phyloP scores from a whole-genome alignment of 2,329 filamentous ascomycete species.

The Aulographum hederae region DNA sequence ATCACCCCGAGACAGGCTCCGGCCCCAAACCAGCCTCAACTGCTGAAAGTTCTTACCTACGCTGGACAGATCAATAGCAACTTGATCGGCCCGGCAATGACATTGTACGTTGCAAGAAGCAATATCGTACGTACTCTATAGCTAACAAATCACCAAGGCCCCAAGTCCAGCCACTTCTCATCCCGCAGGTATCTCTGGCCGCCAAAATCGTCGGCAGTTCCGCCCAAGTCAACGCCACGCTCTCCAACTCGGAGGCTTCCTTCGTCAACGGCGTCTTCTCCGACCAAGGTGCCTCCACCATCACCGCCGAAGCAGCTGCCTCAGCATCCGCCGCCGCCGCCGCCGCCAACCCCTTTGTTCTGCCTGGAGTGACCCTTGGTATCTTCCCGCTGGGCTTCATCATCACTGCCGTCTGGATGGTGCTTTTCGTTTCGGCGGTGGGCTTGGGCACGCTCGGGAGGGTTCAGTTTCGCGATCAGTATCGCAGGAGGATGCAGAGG shows the following conservation, averaged over 20 bases:
- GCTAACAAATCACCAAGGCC: conserved; percentile 22
- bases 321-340: conserved; percentile 22
- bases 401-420: conserved; percentile 44
- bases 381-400: conserved; percentile 55
- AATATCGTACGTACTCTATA: too few relatives aligned
- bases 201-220: conserved; percentile 33
- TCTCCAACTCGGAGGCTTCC: conserved; percentile 51
- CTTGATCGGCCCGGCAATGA: conserved; percentile 35
- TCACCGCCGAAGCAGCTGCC: conserved; percentile 17
- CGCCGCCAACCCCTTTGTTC: conserved; percentile 36
- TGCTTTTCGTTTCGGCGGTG: conserved; percentile 37
- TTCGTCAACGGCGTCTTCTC: conserved; percentile 58
- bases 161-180: conserved; percentile 42
- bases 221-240: conserved; percentile 38
- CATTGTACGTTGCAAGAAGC: conserved; percentile 41
- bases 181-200: conserved; percentile 49
- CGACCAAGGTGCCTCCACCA: conserved; percentile 33
- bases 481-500: conserved; percentile 32
- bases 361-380: conserved; percentile 49
- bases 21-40: conserved; percentile 12
- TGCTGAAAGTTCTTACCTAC: conserved; percentile 49
- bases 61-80: conserved; percentile 47
- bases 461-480: conserved; percentile 47
- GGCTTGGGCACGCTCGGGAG: conserved; percentile 49
- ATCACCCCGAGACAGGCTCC: not conserved